A percentile compares a stretch with the other conserved stretches of the same genome.
phyloP scores from a whole-genome alignment of 208 protist genomes.

The Angomonas ambiguus region DNA sequence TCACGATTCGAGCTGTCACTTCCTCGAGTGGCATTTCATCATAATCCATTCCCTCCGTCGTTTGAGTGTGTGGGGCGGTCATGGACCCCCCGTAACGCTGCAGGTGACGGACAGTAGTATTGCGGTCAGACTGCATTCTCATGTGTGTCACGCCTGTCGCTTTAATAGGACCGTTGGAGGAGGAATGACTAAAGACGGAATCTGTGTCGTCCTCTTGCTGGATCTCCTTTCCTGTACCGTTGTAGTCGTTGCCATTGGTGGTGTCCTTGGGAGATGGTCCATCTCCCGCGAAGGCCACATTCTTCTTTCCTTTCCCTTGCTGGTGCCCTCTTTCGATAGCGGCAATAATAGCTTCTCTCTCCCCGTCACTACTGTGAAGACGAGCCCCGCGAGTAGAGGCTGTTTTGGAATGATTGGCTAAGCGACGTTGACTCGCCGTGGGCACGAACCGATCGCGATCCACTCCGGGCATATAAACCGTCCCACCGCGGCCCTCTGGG shows the following conservation, averaged over 20 bases:
- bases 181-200: constrained; percentile 79
- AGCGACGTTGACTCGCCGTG: constrained; percentile 29
- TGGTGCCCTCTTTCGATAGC: background rate
- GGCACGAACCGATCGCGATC: constrained; percentile 84
- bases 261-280: background rate
- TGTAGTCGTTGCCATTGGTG: background rate
- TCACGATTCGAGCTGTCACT: constrained; percentile 38
- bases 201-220: constrained; percentile 2
- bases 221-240: background rate
- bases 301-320: background rate
- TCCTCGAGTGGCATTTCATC: constrained; percentile 47
- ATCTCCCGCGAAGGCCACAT: background rate
- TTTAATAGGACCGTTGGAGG: constrained; percentile 61
- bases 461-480: constrained; percentile 60
- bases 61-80: constrained; percentile 18
- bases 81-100: constrained; percentile 31
- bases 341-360: background rate
- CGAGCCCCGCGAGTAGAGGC: background rate
- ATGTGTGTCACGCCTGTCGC: constrained; percentile 67
- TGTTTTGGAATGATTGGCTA: background rate
- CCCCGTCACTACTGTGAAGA: background rate
- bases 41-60: background rate
- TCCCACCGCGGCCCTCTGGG: constrained; percentile 44
- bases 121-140: constrained; percentile 36
- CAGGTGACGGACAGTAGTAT: constrained; percentile 49